Percentiles rank a stretch among this genome's conserved stretches.
These are phyloP conservation scores for Moniliella sp. DNA, from an alignment of 1,284 basidiomycete genomes.

Conservation along the genomic window DNA sequence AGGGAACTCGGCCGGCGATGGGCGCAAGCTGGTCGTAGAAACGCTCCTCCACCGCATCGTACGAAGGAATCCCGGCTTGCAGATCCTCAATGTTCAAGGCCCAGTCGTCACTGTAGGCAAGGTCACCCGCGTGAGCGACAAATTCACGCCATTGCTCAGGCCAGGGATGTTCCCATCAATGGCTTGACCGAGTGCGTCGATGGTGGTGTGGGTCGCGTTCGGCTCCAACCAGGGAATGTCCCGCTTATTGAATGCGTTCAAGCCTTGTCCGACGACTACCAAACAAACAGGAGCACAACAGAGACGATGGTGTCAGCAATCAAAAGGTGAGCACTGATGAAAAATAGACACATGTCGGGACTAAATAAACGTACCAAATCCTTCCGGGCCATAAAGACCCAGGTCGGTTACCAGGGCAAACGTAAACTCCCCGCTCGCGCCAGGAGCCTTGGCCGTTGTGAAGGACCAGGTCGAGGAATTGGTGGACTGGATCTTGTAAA, in stretches of 20 bases:
- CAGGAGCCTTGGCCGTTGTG: conserved; percentile 1
- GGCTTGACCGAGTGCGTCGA: conserved; percentile 3
- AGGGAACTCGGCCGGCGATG: conserved; percentile 24
- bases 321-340: conserved; percentile 1
- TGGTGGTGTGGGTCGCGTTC: conserved; percentile 4
- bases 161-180: no score
- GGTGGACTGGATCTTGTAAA: conserved; percentile 2
- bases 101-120: conserved; percentile 34
- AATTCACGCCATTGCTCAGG: conserved; percentile 2
- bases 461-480: conserved; percentile 1
- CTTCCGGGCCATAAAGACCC: conserved; percentile 1
- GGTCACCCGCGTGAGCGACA: conserved; percentile 19
- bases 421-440: conserved; percentile 3
- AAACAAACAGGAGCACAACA: no score
- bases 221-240: conserved; percentile 4
- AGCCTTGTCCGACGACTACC: no score
- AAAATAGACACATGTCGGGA: conserved; percentile 3
- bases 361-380: not conserved
- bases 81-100: conserved; percentile 10
- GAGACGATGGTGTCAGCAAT: no score
- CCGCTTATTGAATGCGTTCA: conserved; percentile 1
- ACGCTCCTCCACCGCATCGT: conserved; percentile 29
- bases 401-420: conserved; percentile 3
- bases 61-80: conserved; percentile 14
- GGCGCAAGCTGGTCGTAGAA: conserved; percentile 31